Evolutionary conservation across 2,329 filamentous ascomycete genomes (phyloP).

Genomic region (Ophiostoma australiae): DNA sequence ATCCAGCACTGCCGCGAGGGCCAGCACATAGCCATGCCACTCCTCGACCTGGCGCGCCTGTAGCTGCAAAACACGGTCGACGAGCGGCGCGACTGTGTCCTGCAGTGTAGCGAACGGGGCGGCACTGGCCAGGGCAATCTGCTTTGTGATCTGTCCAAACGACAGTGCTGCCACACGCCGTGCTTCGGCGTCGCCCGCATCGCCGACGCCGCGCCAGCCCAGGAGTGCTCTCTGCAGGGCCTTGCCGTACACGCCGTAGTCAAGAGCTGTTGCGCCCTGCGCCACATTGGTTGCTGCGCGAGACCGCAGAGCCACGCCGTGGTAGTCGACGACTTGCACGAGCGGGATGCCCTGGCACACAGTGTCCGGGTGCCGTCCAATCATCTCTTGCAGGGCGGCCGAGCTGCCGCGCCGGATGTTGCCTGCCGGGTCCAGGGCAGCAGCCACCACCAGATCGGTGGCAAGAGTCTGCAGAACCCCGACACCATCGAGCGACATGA

Average conservation of each 20-base stretch:
- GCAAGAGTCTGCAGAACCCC: conserved; percentile 68
- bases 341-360: conserved; percentile 76
- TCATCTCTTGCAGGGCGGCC: conserved; percentile 86
- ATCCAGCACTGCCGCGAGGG: conserved; percentile 56
- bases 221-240: conserved; percentile 67
- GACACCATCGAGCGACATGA: conserved; percentile 54
- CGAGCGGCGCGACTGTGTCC: conserved; percentile 19
- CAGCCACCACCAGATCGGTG: conserved; percentile 72
- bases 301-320: conserved; percentile 81
- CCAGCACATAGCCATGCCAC: conserved; percentile 61
- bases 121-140: conserved; percentile 27
- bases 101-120: not conserved
- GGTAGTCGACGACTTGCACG: conserved; percentile 89
- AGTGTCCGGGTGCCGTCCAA: conserved; percentile 85
- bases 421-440: conserved; percentile 81
- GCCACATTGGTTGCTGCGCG: conserved; percentile 77
- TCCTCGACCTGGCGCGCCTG: conserved; percentile 60
- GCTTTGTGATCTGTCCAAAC: conserved; percentile 55
- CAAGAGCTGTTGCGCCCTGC: conserved; percentile 60
- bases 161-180: conserved; percentile 66
- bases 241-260: conserved; percentile 58
- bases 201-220: conserved; percentile 83
- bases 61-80: conserved; percentile 38
- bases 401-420: conserved; percentile 92
- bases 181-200: conserved; percentile 66